Base-by-base conservation (phyloP, 495 filamentous ascomycete species). In the Penicillium samsonianum region DNA sequence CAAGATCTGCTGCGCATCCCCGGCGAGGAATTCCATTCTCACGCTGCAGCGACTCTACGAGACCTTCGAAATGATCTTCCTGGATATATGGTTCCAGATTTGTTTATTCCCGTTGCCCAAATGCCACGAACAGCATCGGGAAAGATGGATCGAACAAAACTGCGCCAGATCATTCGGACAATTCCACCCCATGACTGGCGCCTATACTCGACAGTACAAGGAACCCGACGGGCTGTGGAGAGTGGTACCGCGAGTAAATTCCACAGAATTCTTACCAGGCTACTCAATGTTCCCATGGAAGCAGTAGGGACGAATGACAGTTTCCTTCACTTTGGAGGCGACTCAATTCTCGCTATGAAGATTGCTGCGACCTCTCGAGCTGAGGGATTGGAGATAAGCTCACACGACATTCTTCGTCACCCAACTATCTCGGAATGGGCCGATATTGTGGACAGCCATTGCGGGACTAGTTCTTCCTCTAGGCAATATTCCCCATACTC, bases 341-440 rank as follows among this genome's bases (percentile, higher is more conserved):
- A 56, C 25, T 56, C 53, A 2, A 56, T 56, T 11, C 33, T 43
- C 14, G 53, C 53, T 6, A 55, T 55, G 41, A 57, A 42, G 20
- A 35, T 57, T 11, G 44, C 45, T 12, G 45, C 44, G 4, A 17
- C n/a, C 4, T 30, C 54, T 2, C 43, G 44, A 3, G 37, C 19
- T 4, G 28, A 40, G 25, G 54, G 43, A 14, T 8, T 57, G 8
- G 45, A 46, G 19, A 40, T 57, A 11, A 45, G 31, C 11, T 49
- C 45, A 2, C 30, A 37, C 11, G 54, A 57, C 17, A 49, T 57
- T 17, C 33, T 57, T 11, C 54, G 54, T 3, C 54, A 57, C 22
- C 53, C 53, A 19, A 55, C 53, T 8, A 47, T 55, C 41, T 19
- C 23, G 23, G 42, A 55, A 11, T 56, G 53, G 53, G 53, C 43